Percentiles rank a stretch among this genome's conserved stretches.
Conservation (phyloP, 768 basidiomycete species). For the Termitomyces sp. region DNA sequence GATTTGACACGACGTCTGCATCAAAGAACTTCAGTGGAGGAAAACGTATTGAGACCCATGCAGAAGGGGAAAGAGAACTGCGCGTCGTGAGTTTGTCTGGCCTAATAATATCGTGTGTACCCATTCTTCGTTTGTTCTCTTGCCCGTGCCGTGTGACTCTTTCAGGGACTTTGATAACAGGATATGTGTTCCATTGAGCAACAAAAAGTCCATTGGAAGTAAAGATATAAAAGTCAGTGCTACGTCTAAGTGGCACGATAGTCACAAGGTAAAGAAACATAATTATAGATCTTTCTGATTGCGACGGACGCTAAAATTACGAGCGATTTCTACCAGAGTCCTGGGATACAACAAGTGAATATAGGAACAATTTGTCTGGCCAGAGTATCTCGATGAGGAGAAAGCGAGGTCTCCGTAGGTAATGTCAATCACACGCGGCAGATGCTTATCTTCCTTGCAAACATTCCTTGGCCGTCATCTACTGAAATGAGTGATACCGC, state of each 20-base stretch:
- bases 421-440: neutral
- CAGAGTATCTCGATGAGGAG: neutral
- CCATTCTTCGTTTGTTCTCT: neutral
- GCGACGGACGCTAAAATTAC: too few species aligned
- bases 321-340: too few species aligned
- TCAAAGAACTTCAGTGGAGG: too few species aligned
- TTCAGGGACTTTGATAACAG: neutral
- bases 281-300: too few species aligned
- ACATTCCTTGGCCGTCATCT: neutral
- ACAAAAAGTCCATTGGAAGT: neutral
- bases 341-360: neutral
- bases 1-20: neutral
- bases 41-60: neutral
- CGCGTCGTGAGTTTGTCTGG: neutral
- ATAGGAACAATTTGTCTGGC: neutral
- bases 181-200: neutral
- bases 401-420: neutral
- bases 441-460: neutral
- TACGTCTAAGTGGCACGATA: too few species aligned
- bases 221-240: too few species aligned
- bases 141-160: too few species aligned
- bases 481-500: neutral
- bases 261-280: too few species aligned
- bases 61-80: too few species aligned
- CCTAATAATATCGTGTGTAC: too few species aligned